Evolutionary conservation across 148 eudicot species (phyloP), one percentile per base, ranked within the genome.

Genomic region (Rhododendron kiyosumense): DNA sequence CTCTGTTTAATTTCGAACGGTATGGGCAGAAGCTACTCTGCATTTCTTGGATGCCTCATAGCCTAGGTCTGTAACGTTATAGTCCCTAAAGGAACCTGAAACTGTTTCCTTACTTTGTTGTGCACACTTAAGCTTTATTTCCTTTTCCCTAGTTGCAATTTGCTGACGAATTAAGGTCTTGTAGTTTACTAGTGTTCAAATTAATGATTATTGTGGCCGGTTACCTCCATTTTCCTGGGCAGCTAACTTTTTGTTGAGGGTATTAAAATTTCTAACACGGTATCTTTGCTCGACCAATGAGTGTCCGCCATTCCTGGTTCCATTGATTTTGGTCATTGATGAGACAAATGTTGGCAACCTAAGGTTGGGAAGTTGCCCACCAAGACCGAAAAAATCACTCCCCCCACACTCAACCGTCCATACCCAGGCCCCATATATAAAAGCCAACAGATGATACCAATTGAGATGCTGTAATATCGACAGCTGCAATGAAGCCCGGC

Each of bases 91-190:
- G 63, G 89, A 41, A 76, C 86, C 88, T 28, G 88, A 86, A 48
- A 83, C 54, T 78, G 82, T 89, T 51, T 86, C 91, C 84, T 85
- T 92, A 54, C 83, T 89, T 84, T 87, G 89, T 79, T 86, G 88
- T 69, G 81, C 84, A 34, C 87, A 38, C 89, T 92, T 92, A 9
- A 88, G 93, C 90, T 92, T 93, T 63, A 94, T 83, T 84, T 94
- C 91, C 84, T 88, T 94, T 86, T 94, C 95, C 79, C 90, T 88
- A 18, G 88, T 89, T 15, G 91, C 95, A 48, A 94, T 93, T 81
- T 86, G 87, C 86, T 94, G 95, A 54, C 95, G 93, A 71, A 36
- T 36, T 36, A 36, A 94, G 89, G 84, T 94, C 94, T 86, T 93
- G 93, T 84, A 36, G 91, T 71, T 92, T 91, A 87, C 86, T 90